Evolutionary conservation across 2,329 filamentous ascomycete species (phyloP).

Genomic region (Diatrype stigma): DNA sequence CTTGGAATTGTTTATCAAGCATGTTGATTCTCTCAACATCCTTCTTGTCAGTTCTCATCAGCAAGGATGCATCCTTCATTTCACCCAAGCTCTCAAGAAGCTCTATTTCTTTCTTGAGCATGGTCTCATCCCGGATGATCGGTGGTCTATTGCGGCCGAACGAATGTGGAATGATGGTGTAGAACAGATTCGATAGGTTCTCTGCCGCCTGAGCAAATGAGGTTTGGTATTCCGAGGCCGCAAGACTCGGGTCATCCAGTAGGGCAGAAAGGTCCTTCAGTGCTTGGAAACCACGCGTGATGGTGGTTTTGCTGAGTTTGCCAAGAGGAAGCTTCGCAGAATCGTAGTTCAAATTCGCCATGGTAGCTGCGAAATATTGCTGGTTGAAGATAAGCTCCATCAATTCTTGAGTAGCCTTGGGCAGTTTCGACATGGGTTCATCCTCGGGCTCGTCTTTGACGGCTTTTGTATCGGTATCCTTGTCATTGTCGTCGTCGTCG

Average conservation of each 20-base stretch:
- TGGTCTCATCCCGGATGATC: slow-evolving; percentile 50
- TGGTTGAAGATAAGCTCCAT: slow-evolving; percentile 83
- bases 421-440: slow-evolving; percentile 21
- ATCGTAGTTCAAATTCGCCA: slow-evolving; percentile 67
- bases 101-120: slow-evolving; percentile 72
- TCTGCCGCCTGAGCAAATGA: slow-evolving; percentile 44
- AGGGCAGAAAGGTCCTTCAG: slow-evolving; percentile 71
- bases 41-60: slow-evolving; percentile 64
- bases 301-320: slow-evolving; percentile 76
- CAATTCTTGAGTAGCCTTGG: slow-evolving; percentile 55
- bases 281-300: slow-evolving; percentile 68
- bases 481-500: slow-evolving; percentile 26
- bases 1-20: slow-evolving; percentile 69
- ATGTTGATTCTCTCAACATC: slow-evolving; percentile 52
- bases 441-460: slow-evolving; percentile 17
- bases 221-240: slow-evolving; percentile 38
- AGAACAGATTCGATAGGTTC: slow-evolving; percentile 71
- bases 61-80: slow-evolving; percentile 76
- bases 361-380: slow-evolving; percentile 63
- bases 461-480: slow-evolving; percentile 12
- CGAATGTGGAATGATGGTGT: slow-evolving; percentile 75
- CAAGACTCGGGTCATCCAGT: slow-evolving; percentile 50
- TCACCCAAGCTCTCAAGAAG: slow-evolving; percentile 77
- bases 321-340: slow-evolving; percentile 75
- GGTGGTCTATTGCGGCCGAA: slow-evolving; percentile 70